A percentile compares a stretch with the other conserved stretches of the same genome.
These are phyloP conservation scores for Saturnispora hagleri DNA, from an alignment of 805 yeast species.

Conservation along the genomic window DNA sequence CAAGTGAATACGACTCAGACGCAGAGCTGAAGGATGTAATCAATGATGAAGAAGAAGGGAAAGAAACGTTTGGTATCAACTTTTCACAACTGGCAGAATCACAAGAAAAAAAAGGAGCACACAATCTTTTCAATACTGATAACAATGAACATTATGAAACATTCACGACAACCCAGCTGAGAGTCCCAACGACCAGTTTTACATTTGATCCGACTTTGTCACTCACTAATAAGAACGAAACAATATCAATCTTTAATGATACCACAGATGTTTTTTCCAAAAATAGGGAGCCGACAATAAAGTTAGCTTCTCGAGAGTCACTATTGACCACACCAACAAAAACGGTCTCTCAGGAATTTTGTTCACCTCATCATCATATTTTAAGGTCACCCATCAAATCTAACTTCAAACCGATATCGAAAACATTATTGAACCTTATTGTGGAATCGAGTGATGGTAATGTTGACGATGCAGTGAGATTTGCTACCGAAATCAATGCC, in stretches of 20 bases:
- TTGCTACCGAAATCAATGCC: constrained; percentile 61
- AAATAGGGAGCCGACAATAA: neutral
- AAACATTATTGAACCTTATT: constrained; percentile 34
- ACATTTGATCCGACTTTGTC: constrained; percentile 3
- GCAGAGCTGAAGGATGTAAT: constrained; percentile 8
- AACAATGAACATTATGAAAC: neutral
- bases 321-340: neutral
- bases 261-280: neutral
- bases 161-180: neutral
- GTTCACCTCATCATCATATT: constrained; percentile 31
- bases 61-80: constrained; percentile 20
- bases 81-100: constrained; percentile 1
- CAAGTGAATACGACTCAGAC: constrained; percentile 12
- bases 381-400: constrained; percentile 26
- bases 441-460: constrained; percentile 57
- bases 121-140: neutral
- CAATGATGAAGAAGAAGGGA: constrained; percentile 17
- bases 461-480: constrained; percentile 54
- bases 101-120: neutral
- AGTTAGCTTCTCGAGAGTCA: neutral
- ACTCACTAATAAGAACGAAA: neutral
- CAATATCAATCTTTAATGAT: constrained; percentile 4
- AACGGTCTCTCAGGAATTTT: constrained; percentile 11
- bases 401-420: constrained; percentile 22
- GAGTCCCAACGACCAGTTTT: neutral